These are phyloP conservation scores for Russula lepida DNA, from an alignment of 768 basidiomycete genomes.

Conservation along the genomic window DNA sequence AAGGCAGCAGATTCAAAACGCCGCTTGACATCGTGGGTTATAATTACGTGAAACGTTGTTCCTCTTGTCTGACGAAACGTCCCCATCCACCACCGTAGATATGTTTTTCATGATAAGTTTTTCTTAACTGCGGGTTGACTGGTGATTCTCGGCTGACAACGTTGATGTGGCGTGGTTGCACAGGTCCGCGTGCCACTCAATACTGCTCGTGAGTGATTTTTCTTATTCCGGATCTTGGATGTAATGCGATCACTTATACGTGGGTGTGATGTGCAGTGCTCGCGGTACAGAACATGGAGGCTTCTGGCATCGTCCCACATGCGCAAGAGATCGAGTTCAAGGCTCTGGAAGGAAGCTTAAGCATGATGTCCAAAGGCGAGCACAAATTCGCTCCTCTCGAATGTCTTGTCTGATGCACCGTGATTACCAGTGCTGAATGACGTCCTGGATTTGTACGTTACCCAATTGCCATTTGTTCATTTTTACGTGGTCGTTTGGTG, in stretches of 20 bases:
- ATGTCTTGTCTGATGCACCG: conserved; percentile 6
- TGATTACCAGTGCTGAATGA: conserved; percentile 55
- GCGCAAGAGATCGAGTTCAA: conserved; percentile 84
- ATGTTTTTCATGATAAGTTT: conserved; percentile 71
- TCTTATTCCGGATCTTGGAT: background rate
- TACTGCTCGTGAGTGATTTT: conserved; percentile 43
- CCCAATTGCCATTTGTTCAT: background rate
- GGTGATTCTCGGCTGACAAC: conserved; percentile 26
- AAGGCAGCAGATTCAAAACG: conserved; percentile 75
- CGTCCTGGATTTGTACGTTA: conserved; percentile 61
- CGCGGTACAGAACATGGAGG: conserved; percentile 90
- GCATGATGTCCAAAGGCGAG: conserved; percentile 82
- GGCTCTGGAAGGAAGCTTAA: conserved; percentile 71
- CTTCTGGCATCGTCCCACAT: conserved; percentile 59
- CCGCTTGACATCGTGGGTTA: conserved; percentile 66
- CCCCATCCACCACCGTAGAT: conserved; percentile 32
- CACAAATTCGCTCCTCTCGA: background rate
- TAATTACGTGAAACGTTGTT: conserved; percentile 11
- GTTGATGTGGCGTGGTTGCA: conserved; percentile 24
- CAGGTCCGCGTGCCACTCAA: conserved; percentile 79
- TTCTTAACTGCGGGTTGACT: conserved; percentile 23
- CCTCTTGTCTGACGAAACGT: background rate
- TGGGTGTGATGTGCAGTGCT: conserved; percentile 35
- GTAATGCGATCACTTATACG: background rate
- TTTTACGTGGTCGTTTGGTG: background rate